Percentiles rank a stretch among this genome's conserved stretches.
phyloP scores from a whole-genome alignment of 116 monocot genomes.

The Posidonia oceanica region DNA sequence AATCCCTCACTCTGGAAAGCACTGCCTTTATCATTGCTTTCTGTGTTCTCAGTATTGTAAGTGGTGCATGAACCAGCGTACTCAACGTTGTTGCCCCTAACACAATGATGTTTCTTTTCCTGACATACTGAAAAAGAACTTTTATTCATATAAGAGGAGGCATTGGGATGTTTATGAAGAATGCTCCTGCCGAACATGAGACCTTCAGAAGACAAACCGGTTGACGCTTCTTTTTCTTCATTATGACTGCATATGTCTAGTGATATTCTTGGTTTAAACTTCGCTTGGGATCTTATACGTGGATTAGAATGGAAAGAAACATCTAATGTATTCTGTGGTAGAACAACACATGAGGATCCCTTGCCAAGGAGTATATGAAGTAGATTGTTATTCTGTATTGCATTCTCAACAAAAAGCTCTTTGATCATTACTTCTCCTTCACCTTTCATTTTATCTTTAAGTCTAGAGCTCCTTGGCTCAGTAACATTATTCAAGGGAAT shows the following conservation, averaged over 20 bases:
- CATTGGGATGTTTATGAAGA: constrained; percentile 4
- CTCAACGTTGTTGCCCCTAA: constrained; percentile 17
- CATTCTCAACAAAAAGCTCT: constrained; percentile 58
- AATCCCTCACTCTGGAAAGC: constrained; percentile 30
- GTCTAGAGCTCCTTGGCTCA: constrained; percentile 39
- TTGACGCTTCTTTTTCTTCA: constrained; percentile 51
- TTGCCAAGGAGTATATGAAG: constrained; percentile 42
- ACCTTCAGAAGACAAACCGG: constrained; percentile 24
- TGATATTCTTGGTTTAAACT: constrained; percentile 46
- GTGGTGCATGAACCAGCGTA: constrained; percentile 13
- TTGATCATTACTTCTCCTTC: constrained; percentile 89
- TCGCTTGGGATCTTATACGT: constrained; percentile 37
- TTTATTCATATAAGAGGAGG: constrained; percentile 8
- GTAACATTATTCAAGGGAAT: constrained; percentile 10
- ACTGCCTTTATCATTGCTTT: constrained; percentile 34
- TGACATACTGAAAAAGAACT: constrained; percentile 14
- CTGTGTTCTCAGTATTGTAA: constrained; percentile 22
- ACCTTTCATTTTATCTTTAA: constrained; percentile 71
- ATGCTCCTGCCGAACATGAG: constrained; percentile 16
- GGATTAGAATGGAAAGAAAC: constrained; percentile 31
- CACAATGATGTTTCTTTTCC: constrained; percentile 12
- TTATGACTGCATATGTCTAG: constrained; percentile 43
- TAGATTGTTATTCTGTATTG: constrained; percentile 50
- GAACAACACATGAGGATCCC: constrained; percentile 68
- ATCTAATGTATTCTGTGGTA: constrained; percentile 42